Evolutionary conservation across 495 filamentous ascomycete genomes (phyloP).

Genomic region (Cairneyella variabilis): DNA sequence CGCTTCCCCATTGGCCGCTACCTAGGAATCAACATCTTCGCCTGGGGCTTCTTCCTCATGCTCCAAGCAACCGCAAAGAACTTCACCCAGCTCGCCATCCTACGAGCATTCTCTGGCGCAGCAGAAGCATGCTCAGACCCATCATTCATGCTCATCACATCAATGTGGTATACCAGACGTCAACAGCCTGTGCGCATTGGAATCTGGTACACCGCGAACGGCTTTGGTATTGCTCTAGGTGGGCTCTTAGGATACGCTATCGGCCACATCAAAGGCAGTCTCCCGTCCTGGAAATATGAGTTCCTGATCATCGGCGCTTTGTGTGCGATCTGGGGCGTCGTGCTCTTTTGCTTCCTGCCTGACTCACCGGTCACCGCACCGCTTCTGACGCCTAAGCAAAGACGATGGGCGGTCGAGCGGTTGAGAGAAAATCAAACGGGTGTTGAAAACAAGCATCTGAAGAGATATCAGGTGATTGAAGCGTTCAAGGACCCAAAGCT

Average conservation of each 20-base stretch:
- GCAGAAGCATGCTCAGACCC: conserved; percentile 60
- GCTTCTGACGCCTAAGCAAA: conserved; percentile 59
- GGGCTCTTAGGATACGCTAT: conserved; percentile 13
- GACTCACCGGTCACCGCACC: conserved; percentile 60
- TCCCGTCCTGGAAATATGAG: conserved; percentile 30
- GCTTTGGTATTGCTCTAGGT: conserved; percentile 41
- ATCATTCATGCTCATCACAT: conserved; percentile 56
- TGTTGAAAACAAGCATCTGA: conserved; percentile 67
- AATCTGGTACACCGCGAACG: conserved; percentile 62
- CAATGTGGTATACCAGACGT: conserved; percentile 57
- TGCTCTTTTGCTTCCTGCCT: conserved; percentile 31
- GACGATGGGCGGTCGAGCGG: conserved; percentile 53
- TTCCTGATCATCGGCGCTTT: conserved; percentile 54
- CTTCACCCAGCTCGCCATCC: conserved; percentile 45
- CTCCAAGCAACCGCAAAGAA: conserved; percentile 31
- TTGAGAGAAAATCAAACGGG: conserved; percentile 64
- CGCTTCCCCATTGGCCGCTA: conserved; percentile 56
- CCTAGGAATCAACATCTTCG: conserved; percentile 53
- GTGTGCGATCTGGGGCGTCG: conserved; percentile 10
- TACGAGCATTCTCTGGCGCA: conserved; percentile 57
- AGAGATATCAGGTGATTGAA: conserved; percentile 48
- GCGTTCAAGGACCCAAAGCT: conserved; percentile 51
- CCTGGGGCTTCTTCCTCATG: conserved; percentile 44
- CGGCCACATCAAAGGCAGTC: conserved; percentile 18
- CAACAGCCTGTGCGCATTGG: conserved; percentile 48